phyloP scores from a whole-genome alignment of 2,329 filamentous ascomycete species.

The Septoria linicola region DNA sequence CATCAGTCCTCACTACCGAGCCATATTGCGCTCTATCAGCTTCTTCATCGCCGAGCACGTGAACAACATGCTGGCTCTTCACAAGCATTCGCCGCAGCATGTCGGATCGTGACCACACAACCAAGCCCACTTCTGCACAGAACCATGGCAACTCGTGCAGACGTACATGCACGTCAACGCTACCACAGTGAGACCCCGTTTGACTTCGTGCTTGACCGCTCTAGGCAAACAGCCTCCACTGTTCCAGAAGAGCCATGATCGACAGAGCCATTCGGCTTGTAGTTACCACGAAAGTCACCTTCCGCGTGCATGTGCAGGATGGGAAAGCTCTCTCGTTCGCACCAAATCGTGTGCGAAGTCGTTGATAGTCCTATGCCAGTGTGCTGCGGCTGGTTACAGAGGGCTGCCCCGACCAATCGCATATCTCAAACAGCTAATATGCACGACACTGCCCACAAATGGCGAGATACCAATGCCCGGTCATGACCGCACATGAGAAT shows the following conservation, averaged over 20 bases:
- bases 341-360: not conserved
- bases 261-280: slow-evolving; percentile 8
- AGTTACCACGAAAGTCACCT: slow-evolving; percentile 9
- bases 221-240: not conserved
- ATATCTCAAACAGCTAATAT: not conserved
- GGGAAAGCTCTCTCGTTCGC: not conserved
- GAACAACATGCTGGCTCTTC: no score
- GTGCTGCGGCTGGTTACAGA: not conserved
- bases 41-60: no score
- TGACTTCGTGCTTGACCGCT: no score
- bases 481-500: not conserved
- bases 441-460: slow-evolving; percentile 1
- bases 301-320: not conserved
- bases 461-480: not conserved
- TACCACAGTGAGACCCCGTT: no score
- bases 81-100: no score
- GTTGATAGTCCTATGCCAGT: not conserved
- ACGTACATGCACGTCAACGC: no score
- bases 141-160: no score
- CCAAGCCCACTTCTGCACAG: no score
- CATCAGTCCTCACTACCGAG: no score
- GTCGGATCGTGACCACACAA: no score
- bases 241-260: slow-evolving; percentile 9
- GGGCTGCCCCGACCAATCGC: not conserved
- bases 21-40: no score